Evolutionary conservation across 2,329 filamentous ascomycete genomes (phyloP).

Genomic region (Alternaria sp.): DNA sequence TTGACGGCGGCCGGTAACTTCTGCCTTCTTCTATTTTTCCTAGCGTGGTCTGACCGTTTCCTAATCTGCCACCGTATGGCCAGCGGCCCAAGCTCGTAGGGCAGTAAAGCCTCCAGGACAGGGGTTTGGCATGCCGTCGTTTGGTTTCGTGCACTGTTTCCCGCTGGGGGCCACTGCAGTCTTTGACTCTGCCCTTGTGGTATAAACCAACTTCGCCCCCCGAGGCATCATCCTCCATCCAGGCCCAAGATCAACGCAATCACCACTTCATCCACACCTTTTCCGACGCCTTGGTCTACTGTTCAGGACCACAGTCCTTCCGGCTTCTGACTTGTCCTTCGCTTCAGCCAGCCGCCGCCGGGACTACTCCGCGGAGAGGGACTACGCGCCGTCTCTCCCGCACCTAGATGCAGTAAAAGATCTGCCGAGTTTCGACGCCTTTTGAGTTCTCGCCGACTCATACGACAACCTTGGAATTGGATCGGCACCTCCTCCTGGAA

Average conservation of each 20-base stretch:
- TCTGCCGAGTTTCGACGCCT: constrained; percentile 34
- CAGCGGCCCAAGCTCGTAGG: constrained; percentile 45
- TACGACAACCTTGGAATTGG: constrained; percentile 37
- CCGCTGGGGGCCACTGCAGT: constrained; percentile 42
- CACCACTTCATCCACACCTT: constrained; percentile 32
- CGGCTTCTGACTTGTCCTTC: constrained; percentile 35
- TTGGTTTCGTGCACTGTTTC: constrained; percentile 45
- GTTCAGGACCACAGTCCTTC: constrained; percentile 19
- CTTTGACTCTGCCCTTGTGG: constrained; percentile 42
- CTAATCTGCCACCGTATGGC: constrained; percentile 47
- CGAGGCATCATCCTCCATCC: constrained; percentile 38
- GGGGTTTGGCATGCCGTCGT: constrained; percentile 39
- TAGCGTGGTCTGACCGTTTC: constrained; percentile 49
- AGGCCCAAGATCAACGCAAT: constrained; percentile 48
- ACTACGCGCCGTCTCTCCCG: constrained; percentile 38
- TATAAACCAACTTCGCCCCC: constrained; percentile 52
- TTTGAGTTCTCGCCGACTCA: constrained; percentile 41
- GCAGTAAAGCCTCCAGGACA: constrained; percentile 37
- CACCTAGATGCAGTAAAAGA: constrained; percentile 35
- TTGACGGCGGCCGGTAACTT: constrained; percentile 41
- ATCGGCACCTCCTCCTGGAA: constrained; percentile 37
- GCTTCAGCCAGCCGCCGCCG: constrained; percentile 42
- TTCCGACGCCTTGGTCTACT: constrained; percentile 21
- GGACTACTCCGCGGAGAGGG: constrained; percentile 26
- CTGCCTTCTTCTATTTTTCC: constrained; percentile 48